phyloP scores from a whole-genome alignment of 805 yeast species.

The Tetrapisispora taiwanensis region DNA sequence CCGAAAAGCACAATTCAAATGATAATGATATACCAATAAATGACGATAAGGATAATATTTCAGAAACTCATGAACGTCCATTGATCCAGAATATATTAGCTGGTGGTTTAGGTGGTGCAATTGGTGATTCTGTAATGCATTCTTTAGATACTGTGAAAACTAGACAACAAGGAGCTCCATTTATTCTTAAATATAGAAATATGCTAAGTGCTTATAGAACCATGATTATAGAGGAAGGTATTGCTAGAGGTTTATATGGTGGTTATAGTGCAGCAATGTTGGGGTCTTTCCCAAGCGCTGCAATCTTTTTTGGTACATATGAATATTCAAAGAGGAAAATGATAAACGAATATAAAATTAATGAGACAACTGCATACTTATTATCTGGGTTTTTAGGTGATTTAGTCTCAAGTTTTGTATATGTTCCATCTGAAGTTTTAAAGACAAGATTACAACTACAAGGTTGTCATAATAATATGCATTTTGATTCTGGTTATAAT shows the following conservation, averaged over 20 bases:
- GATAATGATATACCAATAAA: neutral
- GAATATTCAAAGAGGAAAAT: conserved; percentile 67
- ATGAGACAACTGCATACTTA: conserved; percentile 73
- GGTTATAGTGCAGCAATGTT: conserved; percentile 88
- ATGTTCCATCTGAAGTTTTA: conserved; percentile 91
- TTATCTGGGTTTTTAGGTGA: conserved; percentile 92
- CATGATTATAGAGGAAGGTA: conserved; percentile 76
- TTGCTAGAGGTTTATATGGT: conserved; percentile 74
- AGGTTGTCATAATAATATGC: conserved; percentile 73
- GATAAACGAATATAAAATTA: conserved; percentile 50
- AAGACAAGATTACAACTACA: conserved; percentile 91
- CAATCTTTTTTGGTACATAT: conserved; percentile 87
- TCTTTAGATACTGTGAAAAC: conserved; percentile 95
- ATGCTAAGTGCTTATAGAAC: conserved; percentile 70
- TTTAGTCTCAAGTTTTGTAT: conserved; percentile 73
- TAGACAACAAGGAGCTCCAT: conserved; percentile 89
- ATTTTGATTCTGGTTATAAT: conserved; percentile 76
- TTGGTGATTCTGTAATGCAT: conserved; percentile 93
- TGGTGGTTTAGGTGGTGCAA: conserved; percentile 60
- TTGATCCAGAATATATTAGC: conserved; percentile 29
- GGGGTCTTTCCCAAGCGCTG: conserved; percentile 91
- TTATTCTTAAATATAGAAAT: conserved; percentile 49
- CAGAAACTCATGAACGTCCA: conserved; percentile 1
- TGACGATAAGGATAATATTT: neutral
- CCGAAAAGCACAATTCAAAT: neutral